These are phyloP conservation scores for Blumeria hordei DNA, from an alignment of 2,329 filamentous ascomycete species.

Conservation along the genomic window DNA sequence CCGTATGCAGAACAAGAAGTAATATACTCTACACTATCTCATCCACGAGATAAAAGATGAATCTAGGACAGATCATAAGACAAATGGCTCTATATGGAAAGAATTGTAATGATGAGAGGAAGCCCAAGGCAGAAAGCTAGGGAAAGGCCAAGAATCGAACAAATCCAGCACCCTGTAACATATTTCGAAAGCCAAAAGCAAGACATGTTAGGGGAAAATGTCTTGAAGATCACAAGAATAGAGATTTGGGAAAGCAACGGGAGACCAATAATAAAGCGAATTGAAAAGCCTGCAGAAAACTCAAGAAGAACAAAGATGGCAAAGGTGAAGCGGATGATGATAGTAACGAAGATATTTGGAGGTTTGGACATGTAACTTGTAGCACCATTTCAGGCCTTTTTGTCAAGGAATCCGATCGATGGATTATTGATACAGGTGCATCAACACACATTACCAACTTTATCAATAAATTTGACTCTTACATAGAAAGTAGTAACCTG, in stretches of 20 bases:
- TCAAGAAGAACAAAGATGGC: not conserved
- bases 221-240: not conserved
- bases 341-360: not conserved
- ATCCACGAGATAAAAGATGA: not conserved
- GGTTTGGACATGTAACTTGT: not conserved
- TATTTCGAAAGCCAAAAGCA: not conserved
- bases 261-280: too few relatives aligned
- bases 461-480: too few relatives aligned
- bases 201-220: not conserved
- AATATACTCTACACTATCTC: not conserved
- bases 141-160: not conserved
- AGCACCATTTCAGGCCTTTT: not conserved
- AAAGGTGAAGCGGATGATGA: not conserved
- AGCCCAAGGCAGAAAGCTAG: not conserved
- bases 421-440: too few relatives aligned
- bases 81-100: not conserved
- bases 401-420: not conserved
- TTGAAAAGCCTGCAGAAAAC: not conserved
- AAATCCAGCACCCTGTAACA: not conserved
- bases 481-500: not conserved
- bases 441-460: too few relatives aligned
- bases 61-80: not conserved
- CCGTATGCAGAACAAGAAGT: not conserved
- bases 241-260: not conserved
- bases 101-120: not conserved